Evolutionary conservation across 306 rosid species (phyloP), one percentile per base, ranked within the genome.

Genomic region (Echinosophora koreensis): DNA sequence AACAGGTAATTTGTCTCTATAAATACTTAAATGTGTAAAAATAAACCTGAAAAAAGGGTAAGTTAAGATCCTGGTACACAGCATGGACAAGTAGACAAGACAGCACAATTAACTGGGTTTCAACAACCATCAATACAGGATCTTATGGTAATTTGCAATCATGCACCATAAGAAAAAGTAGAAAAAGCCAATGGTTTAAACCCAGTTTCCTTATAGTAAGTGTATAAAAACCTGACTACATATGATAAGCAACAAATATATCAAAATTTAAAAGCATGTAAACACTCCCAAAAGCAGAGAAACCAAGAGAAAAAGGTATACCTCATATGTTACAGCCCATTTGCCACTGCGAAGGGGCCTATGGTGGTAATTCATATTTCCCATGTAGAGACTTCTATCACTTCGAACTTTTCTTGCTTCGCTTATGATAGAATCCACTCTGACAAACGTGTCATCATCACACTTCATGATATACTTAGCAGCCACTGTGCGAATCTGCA

Each of bases 261-360:
- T 28, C 51, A 66, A 51, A 30, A 16, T 16, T 11, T 12, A 37
- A 17, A 74, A 71, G 67, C 66, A 44, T 69, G 27, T 44, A 16
- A 66, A 5, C 15, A 30, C 6, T 12, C 60, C 12, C 18, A 72
- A 58, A 16, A 47, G 34, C 60, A 73, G 79, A 66, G 68, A 68
- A 79, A 74, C 6, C 9, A 28, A 51, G 34, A 60, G 46, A 22
- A 11, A 27, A 34, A 58, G 44, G 34, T 63, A 69, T 82, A 95
- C 99, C 99, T 92, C 97, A 71, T 92, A 89, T 8, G 97, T 89
- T 78, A 95, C 99, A 10, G 99, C 97, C 99, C 99, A 95, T 90
- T 95, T 92, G n/a, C 99, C 99, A 35, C 80, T 7, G 17, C 97
- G 97, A 72, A 95, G 87, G 73, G 97, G 97, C 80, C 81, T 89